A percentile compares a stretch with the other conserved stretches of the same genome.
Evolutionary conservation across 2,329 filamentous ascomycete genomes (phyloP).

Genomic region (Colletotrichum liaoningense): DNA sequence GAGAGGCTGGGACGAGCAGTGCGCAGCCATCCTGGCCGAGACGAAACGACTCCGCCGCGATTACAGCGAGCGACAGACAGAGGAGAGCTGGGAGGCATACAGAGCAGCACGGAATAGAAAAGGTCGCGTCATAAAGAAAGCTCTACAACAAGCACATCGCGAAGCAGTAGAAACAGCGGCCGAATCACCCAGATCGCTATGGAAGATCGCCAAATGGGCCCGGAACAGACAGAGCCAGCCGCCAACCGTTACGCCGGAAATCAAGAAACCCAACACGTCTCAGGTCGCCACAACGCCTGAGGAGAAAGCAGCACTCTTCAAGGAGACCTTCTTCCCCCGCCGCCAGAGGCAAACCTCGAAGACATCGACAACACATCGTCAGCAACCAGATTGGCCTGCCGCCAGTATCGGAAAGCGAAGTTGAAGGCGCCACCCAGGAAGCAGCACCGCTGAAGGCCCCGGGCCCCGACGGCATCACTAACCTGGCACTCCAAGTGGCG

Average conservation of each 20-base stretch:
- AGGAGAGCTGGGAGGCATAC: background rate
- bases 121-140: background rate
- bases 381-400: background rate
- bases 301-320: too few relatives aligned
- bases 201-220: background rate
- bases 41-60: background rate
- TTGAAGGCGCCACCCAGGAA: slow-evolving; percentile 18
- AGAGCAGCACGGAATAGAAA: background rate
- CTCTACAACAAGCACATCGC: background rate
- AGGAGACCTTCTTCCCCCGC: background rate
- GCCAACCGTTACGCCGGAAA: background rate
- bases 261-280: background rate
- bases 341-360: background rate
- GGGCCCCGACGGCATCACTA: slow-evolving; percentile 38
- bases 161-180: background rate
- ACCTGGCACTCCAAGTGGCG: slow-evolving; percentile 32
- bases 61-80: background rate
- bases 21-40: background rate
- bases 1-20: background rate
- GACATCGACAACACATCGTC: slow-evolving; percentile 10
- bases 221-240: background rate
- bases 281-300: background rate
- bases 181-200: background rate
- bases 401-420: background rate
- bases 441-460: slow-evolving; percentile 37